phyloP scores from a whole-genome alignment of 257 asterid species.

The Gentiana dahurica region DNA sequence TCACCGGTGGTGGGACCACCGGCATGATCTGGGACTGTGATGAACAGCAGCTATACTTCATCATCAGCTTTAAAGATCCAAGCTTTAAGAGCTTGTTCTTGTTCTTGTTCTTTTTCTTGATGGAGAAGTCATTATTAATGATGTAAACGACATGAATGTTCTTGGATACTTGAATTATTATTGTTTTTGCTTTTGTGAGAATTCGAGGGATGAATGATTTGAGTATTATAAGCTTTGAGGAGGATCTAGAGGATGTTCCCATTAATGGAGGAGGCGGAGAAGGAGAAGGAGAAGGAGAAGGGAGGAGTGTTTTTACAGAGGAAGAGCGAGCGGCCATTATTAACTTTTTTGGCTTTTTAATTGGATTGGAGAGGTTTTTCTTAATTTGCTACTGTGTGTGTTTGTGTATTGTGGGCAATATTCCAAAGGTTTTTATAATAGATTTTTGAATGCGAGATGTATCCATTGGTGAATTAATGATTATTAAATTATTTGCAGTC shows the following conservation, averaged over 20 bases:
- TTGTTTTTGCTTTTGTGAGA: constrained; percentile 27
- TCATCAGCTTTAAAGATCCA: constrained; percentile 41
- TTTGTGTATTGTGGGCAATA: too few relatives aligned
- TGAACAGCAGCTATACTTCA: constrained; percentile 8
- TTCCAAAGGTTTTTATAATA: too few relatives aligned
- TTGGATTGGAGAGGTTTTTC: too few relatives aligned
- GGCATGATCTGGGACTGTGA: too few relatives aligned
- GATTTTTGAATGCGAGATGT: too few relatives aligned
- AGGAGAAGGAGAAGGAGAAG: constrained; percentile 20
- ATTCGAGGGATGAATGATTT: constrained; percentile 19
- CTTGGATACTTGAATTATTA: constrained; percentile 29
- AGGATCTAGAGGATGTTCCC: constrained; percentile 35
- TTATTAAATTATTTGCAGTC: too few relatives aligned
- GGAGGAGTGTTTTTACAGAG: constrained; percentile 8
- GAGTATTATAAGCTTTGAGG: constrained; percentile 29
- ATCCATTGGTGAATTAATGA: too few relatives aligned
- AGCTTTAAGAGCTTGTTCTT: constrained; percentile 28
- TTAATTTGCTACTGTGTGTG: too few relatives aligned
- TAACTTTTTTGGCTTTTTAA: too few relatives aligned
- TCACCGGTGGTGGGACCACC: too few relatives aligned
- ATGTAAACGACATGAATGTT: constrained; percentile 17
- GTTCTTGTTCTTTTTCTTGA: constrained; percentile 15
- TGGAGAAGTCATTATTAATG: constrained; percentile 7
- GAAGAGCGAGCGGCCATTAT: neutral
- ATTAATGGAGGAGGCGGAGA: constrained; percentile 21